These are phyloP conservation scores for Schizophyllum amplum DNA, from an alignment of 1,284 basidiomycete genomes.

Conservation along the genomic window DNA sequence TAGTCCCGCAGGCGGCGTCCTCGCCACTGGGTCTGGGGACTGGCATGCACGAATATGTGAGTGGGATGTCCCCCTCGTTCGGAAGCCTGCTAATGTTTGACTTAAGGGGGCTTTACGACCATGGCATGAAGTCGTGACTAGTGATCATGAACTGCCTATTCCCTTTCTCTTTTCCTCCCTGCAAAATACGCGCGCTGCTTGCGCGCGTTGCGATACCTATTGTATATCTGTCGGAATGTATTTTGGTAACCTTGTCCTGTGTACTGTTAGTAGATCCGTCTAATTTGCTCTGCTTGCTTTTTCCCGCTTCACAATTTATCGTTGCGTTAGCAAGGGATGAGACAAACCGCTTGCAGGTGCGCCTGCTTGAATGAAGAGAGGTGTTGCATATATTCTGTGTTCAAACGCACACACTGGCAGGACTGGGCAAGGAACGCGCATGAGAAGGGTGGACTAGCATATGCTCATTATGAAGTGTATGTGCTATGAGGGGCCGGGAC, in stretches of 20 bases:
- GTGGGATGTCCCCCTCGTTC: constrained; percentile 15
- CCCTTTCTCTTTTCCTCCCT: too few species aligned
- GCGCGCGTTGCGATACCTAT: background rate
- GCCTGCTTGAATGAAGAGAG: too few species aligned
- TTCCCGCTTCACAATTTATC: background rate
- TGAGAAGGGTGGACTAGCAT: background rate
- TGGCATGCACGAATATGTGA: constrained; percentile 66
- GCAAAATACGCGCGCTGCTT: background rate
- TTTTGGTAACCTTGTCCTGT: background rate
- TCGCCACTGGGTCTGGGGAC: constrained; percentile 73
- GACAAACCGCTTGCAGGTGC: too few species aligned
- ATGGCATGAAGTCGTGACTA: background rate
- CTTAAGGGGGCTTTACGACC: background rate
- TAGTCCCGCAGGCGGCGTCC: constrained; percentile 53
- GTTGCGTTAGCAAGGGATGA: too few species aligned
- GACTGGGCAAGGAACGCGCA: too few species aligned
- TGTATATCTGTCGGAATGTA: background rate
- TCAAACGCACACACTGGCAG: too few species aligned
- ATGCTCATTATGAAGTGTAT: background rate
- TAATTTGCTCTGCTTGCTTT: background rate
- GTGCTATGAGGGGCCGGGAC: too few species aligned
- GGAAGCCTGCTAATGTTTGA: too few species aligned
- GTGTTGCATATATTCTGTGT: too few species aligned
- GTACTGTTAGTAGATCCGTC: background rate
- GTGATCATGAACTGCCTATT: too few species aligned